These are phyloP conservation scores for Marsdenia floribunda DNA, from an alignment of 257 asterid genomes.

Conservation along the genomic window DNA sequence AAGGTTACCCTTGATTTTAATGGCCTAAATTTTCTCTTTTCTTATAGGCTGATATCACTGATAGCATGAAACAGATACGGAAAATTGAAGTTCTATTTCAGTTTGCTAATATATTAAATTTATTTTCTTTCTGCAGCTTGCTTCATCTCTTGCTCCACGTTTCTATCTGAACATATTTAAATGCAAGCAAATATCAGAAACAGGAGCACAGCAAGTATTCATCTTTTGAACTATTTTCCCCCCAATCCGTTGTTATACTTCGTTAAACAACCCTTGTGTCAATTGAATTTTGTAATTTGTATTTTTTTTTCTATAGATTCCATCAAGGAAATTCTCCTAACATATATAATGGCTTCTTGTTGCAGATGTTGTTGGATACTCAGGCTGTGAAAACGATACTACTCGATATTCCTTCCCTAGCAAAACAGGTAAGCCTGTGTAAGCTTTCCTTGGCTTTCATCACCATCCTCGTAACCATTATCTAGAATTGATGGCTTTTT, in stretches of 20 bases:
- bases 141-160: slow-evolving; percentile 93
- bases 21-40: background rate
- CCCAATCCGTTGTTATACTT: background rate
- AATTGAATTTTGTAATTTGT: background rate
- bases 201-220: slow-evolving; percentile 92
- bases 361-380: slow-evolving; percentile 97
- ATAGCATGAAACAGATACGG: background rate
- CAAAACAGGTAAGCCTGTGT: slow-evolving; percentile 56
- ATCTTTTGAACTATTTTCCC: background rate
- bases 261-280: background rate
- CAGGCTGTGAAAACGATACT: slow-evolving; percentile 96
- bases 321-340: background rate
- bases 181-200: slow-evolving; percentile 97
- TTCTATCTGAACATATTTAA: slow-evolving; percentile 86
- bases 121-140: slow-evolving; percentile 58
- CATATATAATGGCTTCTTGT: slow-evolving; percentile 2
- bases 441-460: background rate
- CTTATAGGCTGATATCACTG: background rate
- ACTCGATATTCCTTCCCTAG: slow-evolving; percentile 91
- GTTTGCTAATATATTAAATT: background rate
- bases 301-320: background rate
- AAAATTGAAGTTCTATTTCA: background rate
- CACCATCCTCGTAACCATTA: background rate
- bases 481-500: background rate
- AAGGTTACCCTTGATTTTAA: background rate